Evolutionary conservation across 805 yeast species (phyloP).

Genomic region (Ogataea naganishii): DNA sequence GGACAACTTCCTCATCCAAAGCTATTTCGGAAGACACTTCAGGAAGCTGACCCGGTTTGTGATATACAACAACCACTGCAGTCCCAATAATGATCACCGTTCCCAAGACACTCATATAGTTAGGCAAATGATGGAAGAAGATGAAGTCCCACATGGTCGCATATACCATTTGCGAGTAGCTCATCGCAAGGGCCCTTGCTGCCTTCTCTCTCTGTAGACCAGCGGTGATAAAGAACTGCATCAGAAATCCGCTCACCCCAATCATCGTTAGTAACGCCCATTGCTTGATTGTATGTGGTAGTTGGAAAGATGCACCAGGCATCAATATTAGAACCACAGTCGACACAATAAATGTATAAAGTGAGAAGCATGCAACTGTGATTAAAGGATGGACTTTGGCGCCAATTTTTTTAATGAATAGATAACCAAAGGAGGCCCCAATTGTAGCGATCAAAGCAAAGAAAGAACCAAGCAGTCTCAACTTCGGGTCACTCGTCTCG

Average conservation of each 20-base stretch:
- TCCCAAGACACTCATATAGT: constrained; percentile 59
- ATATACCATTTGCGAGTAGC: constrained; percentile 69
- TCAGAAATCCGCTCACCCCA: constrained; percentile 73
- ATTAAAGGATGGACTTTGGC: constrained; percentile 70
- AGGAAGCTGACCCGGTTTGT: constrained; percentile 27
- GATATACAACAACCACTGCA: constrained; percentile 51
- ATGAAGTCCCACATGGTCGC: constrained; percentile 69
- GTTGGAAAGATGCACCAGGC: constrained; percentile 51
- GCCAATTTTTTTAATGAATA: constrained; percentile 68
- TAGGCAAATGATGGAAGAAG: constrained; percentile 70
- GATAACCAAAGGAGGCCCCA: constrained; percentile 64
- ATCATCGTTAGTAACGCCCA: constrained; percentile 56
- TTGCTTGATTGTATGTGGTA: constrained; percentile 54
- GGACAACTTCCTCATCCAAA: too few relatives aligned
- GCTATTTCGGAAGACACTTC: too few relatives aligned
- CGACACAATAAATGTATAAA: constrained; percentile 48
- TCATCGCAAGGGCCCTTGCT: constrained; percentile 64
- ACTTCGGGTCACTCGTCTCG: neutral
- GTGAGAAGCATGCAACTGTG: constrained; percentile 70
- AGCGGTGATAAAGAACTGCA: constrained; percentile 72
- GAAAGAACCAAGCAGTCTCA: constrained; percentile 46
- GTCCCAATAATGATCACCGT: constrained; percentile 56
- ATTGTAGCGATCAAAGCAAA: constrained; percentile 58
- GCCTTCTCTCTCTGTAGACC: constrained; percentile 82
- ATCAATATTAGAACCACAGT: constrained; percentile 39